Evolutionary conservation across 257 asterid genomes (phyloP).

Genomic region (Nyctanthes arbortristis): DNA sequence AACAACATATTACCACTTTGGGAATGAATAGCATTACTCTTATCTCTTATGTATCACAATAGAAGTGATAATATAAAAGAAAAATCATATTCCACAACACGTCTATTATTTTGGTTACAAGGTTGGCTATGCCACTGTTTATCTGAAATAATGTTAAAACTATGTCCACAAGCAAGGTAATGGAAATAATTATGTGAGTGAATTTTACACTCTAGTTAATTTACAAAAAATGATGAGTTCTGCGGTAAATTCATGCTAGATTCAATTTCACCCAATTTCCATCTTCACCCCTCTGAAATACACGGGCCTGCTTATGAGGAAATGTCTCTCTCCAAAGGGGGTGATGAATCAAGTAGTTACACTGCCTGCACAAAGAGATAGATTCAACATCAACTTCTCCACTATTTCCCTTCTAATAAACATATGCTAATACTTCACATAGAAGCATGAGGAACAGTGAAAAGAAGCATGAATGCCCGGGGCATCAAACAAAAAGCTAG

Average conservation of each 20-base stretch:
- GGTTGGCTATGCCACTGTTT: too few relatives aligned
- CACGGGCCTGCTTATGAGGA: constrained; percentile 60
- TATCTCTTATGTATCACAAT: too few relatives aligned
- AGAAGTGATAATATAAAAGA: too few relatives aligned
- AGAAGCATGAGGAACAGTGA: neutral
- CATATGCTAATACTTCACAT: neutral
- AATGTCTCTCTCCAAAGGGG: constrained; percentile 76
- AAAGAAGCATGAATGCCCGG: neutral
- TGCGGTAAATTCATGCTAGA: neutral
- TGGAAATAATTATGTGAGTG: too few relatives aligned
- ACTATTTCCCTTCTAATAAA: neutral
- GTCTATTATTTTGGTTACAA: too few relatives aligned
- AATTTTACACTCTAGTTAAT: neutral
- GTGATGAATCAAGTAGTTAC: constrained; percentile 69
- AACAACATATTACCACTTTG: too few relatives aligned
- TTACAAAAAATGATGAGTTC: neutral
- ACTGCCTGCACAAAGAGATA: constrained; percentile 48
- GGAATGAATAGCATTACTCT: too few relatives aligned
- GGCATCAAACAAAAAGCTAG: neutral
- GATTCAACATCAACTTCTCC: neutral
- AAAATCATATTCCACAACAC: too few relatives aligned
- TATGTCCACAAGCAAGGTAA: too few relatives aligned
- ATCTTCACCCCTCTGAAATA: constrained; percentile 56
- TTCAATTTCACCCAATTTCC: constrained; percentile 56
- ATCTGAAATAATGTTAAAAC: too few relatives aligned